Evolutionary conservation across 2,329 filamentous ascomycete genomes (phyloP).

Genomic region (Fusarium pininemorale): DNA sequence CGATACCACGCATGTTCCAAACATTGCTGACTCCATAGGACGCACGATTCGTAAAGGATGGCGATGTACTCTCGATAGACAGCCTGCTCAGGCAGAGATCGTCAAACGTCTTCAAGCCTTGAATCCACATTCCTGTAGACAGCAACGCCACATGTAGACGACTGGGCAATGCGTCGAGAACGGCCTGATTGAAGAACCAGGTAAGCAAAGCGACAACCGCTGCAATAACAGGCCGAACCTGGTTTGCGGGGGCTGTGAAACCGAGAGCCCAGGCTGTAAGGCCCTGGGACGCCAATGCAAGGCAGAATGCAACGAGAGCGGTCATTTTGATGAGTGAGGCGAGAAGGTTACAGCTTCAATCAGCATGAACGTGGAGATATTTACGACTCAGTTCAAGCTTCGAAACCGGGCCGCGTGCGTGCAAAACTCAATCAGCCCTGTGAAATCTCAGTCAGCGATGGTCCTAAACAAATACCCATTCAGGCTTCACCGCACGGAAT

Average conservation of each 20-base stretch:
- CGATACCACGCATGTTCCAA: slow-evolving; percentile 31
- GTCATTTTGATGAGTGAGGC: slow-evolving; percentile 6
- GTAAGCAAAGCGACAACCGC: slow-evolving; percentile 1
- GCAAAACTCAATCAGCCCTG: neutral
- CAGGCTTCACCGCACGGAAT: neutral
- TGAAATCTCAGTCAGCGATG: neutral
- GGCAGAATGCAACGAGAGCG: neutral
- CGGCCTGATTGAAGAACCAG: slow-evolving; percentile 17
- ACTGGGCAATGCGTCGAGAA: slow-evolving; percentile 5
- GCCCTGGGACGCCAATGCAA: slow-evolving; percentile 11
- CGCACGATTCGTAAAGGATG: neutral
- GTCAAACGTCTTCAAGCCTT: slow-evolving; percentile 24
- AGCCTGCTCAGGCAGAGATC: slow-evolving; percentile 23
- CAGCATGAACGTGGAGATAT: neutral
- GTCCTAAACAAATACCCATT: neutral
- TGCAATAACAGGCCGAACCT: neutral
- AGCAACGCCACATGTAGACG: slow-evolving; percentile 29
- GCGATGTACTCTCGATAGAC: neutral
- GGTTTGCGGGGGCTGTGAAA: neutral
- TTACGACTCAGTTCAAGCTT: neutral
- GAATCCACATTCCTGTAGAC: slow-evolving; percentile 33
- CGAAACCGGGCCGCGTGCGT: neutral
- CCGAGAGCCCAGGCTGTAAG: slow-evolving; percentile 12
- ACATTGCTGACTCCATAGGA: slow-evolving; percentile 17
- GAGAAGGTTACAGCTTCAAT: neutral